Evolutionary conservation across 2,329 filamentous ascomycete species (phyloP).

Genomic region (Bertia moriformis): DNA sequence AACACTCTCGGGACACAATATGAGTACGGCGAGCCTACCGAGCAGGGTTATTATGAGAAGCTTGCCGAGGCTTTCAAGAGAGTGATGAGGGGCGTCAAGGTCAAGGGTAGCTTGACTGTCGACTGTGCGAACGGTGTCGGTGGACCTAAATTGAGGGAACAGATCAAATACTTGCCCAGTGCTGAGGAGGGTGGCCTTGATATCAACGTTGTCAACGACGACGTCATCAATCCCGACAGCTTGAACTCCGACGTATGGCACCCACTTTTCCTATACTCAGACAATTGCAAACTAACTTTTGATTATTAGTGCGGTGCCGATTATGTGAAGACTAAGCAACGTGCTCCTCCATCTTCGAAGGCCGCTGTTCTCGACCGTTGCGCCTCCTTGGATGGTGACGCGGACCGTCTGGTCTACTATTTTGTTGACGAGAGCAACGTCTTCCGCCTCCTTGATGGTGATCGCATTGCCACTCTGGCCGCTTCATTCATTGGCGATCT

Average conservation of each 20-base stretch:
- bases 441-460: slow-evolving; percentile 88
- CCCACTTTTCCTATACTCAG: not conserved
- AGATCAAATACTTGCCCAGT: slow-evolving; percentile 75
- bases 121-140: slow-evolving; percentile 97
- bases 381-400: slow-evolving; percentile 88
- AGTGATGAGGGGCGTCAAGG: slow-evolving; percentile 64
- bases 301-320: slow-evolving; percentile 66
- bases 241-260: slow-evolving; percentile 69
- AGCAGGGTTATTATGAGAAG: slow-evolving; percentile 91
- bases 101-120: slow-evolving; percentile 63
- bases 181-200: slow-evolving; percentile 62
- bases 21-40: slow-evolving; percentile 76
- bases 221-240: slow-evolving; percentile 76
- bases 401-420: slow-evolving; percentile 91
- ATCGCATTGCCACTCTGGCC: slow-evolving; percentile 87
- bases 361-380: slow-evolving; percentile 63
- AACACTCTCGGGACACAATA: slow-evolving; percentile 82
- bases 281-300: not conserved
- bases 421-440: slow-evolving; percentile 68
- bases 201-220: slow-evolving; percentile 81
- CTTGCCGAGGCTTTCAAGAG: slow-evolving; percentile 70
- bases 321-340: slow-evolving; percentile 93
- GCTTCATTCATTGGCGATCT: slow-evolving; percentile 89
- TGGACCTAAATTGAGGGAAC: slow-evolving; percentile 73
- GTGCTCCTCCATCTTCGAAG: slow-evolving; percentile 71